Evolutionary conservation across 768 basidiomycete genomes (phyloP).

Genomic region (Xerocomus spinulosus): DNA sequence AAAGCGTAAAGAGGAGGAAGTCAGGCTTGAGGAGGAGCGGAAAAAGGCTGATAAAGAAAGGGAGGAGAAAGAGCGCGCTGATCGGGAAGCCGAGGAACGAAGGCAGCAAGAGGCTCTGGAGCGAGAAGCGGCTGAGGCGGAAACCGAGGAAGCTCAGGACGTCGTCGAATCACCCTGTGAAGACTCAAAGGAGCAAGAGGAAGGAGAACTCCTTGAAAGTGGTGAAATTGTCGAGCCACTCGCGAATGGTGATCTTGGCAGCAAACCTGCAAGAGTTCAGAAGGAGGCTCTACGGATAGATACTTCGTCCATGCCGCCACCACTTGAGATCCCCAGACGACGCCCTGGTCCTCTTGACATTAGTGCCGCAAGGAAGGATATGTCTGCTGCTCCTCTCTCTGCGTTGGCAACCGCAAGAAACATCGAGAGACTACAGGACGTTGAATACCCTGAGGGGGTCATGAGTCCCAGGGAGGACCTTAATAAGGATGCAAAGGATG

Average conservation of each 20-base stretch:
- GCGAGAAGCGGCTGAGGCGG: slow-evolving; percentile 26
- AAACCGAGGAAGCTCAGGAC: slow-evolving; percentile 35
- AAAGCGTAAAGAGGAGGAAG: slow-evolving; percentile 27
- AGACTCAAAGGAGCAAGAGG: slow-evolving; percentile 44
- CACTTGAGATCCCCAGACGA: slow-evolving; percentile 37
- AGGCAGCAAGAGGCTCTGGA: slow-evolving; percentile 19
- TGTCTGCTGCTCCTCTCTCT: slow-evolving; percentile 37
- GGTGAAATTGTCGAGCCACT: slow-evolving; percentile 27
- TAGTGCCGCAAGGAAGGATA: slow-evolving; percentile 42
- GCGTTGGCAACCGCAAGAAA: slow-evolving; percentile 77
- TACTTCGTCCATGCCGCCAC: slow-evolving; percentile 43
- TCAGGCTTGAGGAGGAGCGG: slow-evolving; percentile 29
- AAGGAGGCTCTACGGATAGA: slow-evolving; percentile 65
- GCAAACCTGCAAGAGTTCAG: slow-evolving; percentile 33
- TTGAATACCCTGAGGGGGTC: slow-evolving; percentile 81
- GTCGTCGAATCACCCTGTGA: slow-evolving; percentile 36
- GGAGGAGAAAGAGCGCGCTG: slow-evolving; percentile 40
- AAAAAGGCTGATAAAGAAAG: slow-evolving; percentile 33
- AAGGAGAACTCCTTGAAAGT: slow-evolving; percentile 33
- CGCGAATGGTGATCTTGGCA: slow-evolving; percentile 36
- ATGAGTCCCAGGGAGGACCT: slow-evolving; percentile 80
- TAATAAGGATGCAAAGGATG: slow-evolving; percentile 76
- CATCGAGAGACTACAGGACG: slow-evolving; percentile 74
- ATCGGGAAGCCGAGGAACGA: slow-evolving; percentile 33
- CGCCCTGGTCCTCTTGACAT: slow-evolving; percentile 77